phyloP scores from a whole-genome alignment of 192 early-diverging fungal genomes.

The Gamsiella multidivaricata region DNA sequence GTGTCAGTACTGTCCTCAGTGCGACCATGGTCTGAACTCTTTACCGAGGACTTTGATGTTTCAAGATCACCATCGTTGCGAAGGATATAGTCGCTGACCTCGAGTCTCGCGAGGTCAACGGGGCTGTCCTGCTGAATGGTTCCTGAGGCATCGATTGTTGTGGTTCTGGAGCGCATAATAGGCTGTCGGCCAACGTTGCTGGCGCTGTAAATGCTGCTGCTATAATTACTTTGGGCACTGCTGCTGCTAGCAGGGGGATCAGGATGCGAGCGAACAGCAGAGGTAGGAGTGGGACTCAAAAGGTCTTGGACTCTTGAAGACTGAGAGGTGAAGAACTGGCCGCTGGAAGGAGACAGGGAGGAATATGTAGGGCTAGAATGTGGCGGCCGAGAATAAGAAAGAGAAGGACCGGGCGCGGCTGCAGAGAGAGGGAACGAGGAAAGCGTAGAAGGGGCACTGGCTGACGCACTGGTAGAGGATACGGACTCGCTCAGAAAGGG shows the following conservation, averaged over 20 bases:
- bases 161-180: constrained; percentile 25
- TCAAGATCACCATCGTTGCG: constrained; percentile 2
- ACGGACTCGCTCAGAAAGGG: constrained; percentile 31
- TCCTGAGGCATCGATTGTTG: constrained; percentile 33
- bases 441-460: constrained; percentile 1
- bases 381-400: constrained; percentile 4
- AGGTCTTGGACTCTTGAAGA: constrained; percentile 36
- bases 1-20: constrained; percentile 1
- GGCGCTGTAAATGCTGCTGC: background rate
- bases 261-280: background rate
- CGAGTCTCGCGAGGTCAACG: constrained; percentile 20
- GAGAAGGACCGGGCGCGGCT: no score
- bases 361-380: constrained; percentile 8
- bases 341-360: constrained; percentile 22
- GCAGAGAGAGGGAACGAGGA: background rate
- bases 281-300: constrained; percentile 3
- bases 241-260: background rate
- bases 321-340: constrained; percentile 42
- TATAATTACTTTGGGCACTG: constrained; percentile 3
- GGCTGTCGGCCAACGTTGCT: constrained; percentile 1
- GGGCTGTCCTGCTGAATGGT: constrained; percentile 15
- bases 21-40: background rate
- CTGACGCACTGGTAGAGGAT: background rate
- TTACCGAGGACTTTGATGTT: background rate
- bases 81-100: constrained; percentile 21